Evolutionary conservation across 768 basidiomycete genomes (phyloP).

Genomic region (Leccinellum albellum): DNA sequence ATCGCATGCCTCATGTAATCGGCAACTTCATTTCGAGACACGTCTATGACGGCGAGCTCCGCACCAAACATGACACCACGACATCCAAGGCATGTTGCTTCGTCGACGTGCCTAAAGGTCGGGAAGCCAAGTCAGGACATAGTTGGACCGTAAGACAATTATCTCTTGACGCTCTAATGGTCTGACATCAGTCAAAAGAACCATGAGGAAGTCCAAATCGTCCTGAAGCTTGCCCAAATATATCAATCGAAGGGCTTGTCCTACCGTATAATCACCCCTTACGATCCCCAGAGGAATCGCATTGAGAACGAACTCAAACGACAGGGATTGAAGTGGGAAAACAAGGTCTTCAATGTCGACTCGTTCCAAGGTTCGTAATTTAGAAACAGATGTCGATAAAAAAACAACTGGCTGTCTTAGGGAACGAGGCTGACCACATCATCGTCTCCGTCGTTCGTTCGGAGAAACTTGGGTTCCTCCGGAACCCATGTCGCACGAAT

Average conservation of each 20-base stretch:
- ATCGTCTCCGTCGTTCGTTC: constrained; percentile 70
- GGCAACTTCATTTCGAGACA: constrained; percentile 63
- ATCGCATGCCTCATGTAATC: constrained; percentile 79
- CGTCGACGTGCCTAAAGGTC: constrained; percentile 37
- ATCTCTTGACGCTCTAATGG: neutral
- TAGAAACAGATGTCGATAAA: neutral
- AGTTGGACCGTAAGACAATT: constrained; percentile 35
- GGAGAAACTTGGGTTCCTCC: constrained; percentile 59
- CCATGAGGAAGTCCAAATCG: constrained; percentile 45
- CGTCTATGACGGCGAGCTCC: constrained; percentile 58
- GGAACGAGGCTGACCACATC: constrained; percentile 77
- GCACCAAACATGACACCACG: constrained; percentile 48
- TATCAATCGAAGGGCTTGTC: constrained; percentile 43
- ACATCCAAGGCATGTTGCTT: constrained; percentile 34
- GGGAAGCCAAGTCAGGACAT: constrained; percentile 23
- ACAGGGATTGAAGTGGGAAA: constrained; percentile 48
- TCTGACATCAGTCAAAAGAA: constrained; percentile 46
- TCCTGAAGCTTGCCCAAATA: constrained; percentile 51
- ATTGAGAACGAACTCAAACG: constrained; percentile 56
- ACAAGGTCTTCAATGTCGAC: constrained; percentile 76
- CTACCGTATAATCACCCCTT: constrained; percentile 75
- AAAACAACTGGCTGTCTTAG: constrained; percentile 35
- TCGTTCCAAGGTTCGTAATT: constrained; percentile 66
- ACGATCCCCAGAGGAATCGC: constrained; percentile 61
- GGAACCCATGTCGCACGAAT: constrained; percentile 64